Base-by-base conservation (phyloP, 1,139 yeast genomes). In the Spathaspora sp. region DNA sequence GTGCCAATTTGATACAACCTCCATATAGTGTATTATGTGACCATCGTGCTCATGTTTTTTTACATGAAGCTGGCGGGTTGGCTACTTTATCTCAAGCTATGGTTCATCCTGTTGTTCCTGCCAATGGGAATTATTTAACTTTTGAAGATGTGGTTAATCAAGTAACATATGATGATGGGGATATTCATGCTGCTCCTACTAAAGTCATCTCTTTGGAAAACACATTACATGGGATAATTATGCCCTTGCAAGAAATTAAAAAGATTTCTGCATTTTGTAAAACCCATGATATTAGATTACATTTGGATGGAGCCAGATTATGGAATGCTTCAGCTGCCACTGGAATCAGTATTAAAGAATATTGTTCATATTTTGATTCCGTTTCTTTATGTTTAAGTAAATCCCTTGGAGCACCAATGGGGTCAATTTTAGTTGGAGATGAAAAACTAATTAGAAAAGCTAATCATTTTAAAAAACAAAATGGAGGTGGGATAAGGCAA, bases 401-500 rank as follows among this genome's bases (percentile, higher is more conserved):
- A 68, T 87, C 96, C 3, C 75, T 91, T 58, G 97, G 97, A 51
- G 97, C 98, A 1, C 98, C 98, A 48, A 82, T 90, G 59, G 98
- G 98, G 4, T 87, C 96, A 16, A 82, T 91, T 3, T 74, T 91
- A 43, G 97, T 90, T 48, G 95, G 96, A 43, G 72, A 76, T 44
- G 56, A 66, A 16, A 71, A 71, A 46, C 76, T 84, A 55, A 84
- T 90, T 54, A 72, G 74, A 57, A 84, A 82, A 60, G 91, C 95
- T 40, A 84, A 84, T 61, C 96, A 91, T 71, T 86, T 90, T 72
- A 85, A 89, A 59, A 91, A 91, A 66, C 97, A 91, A 69, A 84
- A 83, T 59, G 98, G 98, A 59, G 98, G 98, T 57, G 97, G 97
- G 53, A 81, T 91, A 52, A 80, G 98, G 65, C 98, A 91, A 67